These are phyloP conservation scores for Elsinoe fawcettii DNA, from an alignment of 2,329 filamentous ascomycete genomes.

Conservation along the genomic window DNA sequence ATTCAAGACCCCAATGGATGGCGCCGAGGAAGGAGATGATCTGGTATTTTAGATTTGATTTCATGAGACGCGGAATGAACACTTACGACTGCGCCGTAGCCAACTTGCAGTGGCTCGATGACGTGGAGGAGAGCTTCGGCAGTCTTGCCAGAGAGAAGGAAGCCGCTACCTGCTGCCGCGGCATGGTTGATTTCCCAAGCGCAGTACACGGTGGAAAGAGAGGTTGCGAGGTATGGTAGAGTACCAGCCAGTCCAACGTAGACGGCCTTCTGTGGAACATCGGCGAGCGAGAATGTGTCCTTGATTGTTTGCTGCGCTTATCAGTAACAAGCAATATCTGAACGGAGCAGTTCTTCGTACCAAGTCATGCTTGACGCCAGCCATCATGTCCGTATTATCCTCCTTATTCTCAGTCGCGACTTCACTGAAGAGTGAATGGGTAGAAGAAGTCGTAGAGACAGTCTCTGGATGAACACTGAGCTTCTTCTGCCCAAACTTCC, in stretches of 20 bases:
- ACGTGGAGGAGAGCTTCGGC: constrained; percentile 65
- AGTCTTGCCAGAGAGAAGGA: constrained; percentile 61
- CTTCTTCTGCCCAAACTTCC: constrained; percentile 46
- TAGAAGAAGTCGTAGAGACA: constrained; percentile 52
- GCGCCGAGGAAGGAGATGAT: constrained; percentile 92
- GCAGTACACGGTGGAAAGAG: constrained; percentile 71
- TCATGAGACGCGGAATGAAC: neutral
- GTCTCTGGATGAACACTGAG: constrained; percentile 53
- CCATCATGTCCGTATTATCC: constrained; percentile 39
- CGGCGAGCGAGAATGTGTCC: constrained; percentile 41
- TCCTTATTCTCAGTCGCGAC: constrained; percentile 28
- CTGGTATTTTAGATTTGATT: constrained; percentile 32
- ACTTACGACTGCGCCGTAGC: constrained; percentile 76
- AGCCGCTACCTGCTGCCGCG: constrained; percentile 51
- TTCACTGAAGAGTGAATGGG: constrained; percentile 35
- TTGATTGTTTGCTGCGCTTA: constrained; percentile 37
- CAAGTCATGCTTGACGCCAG: constrained; percentile 35
- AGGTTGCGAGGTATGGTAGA: constrained; percentile 67
- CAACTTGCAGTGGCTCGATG: constrained; percentile 80
- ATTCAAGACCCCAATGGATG: constrained; percentile 89
- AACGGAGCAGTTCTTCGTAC: constrained; percentile 19
- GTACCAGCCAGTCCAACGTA: constrained; percentile 45
- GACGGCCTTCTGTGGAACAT: constrained; percentile 42
- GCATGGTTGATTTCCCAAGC: constrained; percentile 73
- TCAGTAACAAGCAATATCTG: neutral